phyloP scores from a whole-genome alignment of 345 rosid species.

The Eucalyptus rudis region DNA sequence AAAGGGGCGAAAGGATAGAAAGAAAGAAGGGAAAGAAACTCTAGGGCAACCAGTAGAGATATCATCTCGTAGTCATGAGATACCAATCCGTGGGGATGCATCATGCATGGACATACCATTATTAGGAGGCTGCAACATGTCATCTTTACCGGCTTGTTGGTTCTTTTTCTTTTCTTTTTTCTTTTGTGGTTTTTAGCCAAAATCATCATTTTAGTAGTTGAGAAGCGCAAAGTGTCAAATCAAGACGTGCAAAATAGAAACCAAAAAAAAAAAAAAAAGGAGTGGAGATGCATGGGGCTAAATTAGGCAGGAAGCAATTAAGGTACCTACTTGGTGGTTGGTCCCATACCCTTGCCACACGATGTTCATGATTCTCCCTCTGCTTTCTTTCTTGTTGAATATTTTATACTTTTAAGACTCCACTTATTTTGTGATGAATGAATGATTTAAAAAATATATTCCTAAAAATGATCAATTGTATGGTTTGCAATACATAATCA shows the following conservation, averaged over 20 bases:
- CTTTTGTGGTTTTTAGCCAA: not conserved
- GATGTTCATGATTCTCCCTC: not conserved
- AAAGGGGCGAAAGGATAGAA: not conserved
- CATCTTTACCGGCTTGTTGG: not conserved
- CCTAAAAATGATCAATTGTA: not conserved
- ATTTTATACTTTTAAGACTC: not conserved
- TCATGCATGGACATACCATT: not conserved
- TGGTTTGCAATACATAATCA: too few species aligned
- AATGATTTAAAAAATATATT: too few species aligned
- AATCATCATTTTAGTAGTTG: not conserved
- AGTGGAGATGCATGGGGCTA: not conserved
- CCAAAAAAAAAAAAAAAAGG: not conserved
- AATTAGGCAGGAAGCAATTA: not conserved
- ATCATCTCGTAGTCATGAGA: not conserved
- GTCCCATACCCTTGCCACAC: not conserved
- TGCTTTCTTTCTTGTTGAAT: not conserved
- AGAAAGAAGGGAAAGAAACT: not conserved
- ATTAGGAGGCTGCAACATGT: not conserved
- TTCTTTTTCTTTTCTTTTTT: not conserved
- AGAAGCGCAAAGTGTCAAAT: not conserved
- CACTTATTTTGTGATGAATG: not conserved
- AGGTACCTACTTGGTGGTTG: not conserved
- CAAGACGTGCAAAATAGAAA: not conserved
- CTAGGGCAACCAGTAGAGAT: not conserved
- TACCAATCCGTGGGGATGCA: not conserved